These are phyloP conservation scores for Passiflora organensis DNA, from an alignment of 345 rosid genomes.

Conservation along the genomic window DNA sequence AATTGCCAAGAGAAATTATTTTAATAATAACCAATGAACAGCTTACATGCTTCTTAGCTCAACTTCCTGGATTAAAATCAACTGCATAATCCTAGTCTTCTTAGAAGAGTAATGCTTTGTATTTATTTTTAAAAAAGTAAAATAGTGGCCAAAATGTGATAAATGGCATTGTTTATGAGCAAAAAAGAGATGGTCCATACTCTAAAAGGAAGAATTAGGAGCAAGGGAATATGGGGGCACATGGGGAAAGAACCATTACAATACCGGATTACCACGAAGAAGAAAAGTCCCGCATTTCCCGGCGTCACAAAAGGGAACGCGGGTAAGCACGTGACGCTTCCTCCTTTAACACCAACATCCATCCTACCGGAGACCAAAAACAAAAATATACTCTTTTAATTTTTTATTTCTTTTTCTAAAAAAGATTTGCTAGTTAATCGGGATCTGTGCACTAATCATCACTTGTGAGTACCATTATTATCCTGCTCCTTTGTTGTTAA, in stretches of 20 bases:
- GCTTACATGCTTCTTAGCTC: no score
- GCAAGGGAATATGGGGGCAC: slow-evolving; percentile 6
- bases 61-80: no score
- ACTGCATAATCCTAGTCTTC: no score
- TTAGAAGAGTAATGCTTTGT: no score
- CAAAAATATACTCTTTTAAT: no score
- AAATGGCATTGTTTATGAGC: no score
- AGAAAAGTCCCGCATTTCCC: slow-evolving; percentile 27
- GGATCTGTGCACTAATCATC: slow-evolving; percentile 63
- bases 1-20: no score
- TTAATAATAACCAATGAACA: no score
- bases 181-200: background rate
- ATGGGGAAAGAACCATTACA: slow-evolving; percentile 7
- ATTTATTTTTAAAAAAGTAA: no score
- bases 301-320: slow-evolving; percentile 15
- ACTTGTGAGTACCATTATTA: slow-evolving; percentile 9
- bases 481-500: background rate
- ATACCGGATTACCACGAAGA: background rate
- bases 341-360: slow-evolving; percentile 33
- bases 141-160: no score
- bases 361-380: background rate
- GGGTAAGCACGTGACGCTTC: slow-evolving; percentile 36
- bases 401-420: no score
- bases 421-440: slow-evolving; percentile 13
- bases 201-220: background rate